Evolutionary conservation across 441 rosid genomes (phyloP), one percentile per base, ranked within the genome.

Genomic region (Aquilaria agallochum): DNA sequence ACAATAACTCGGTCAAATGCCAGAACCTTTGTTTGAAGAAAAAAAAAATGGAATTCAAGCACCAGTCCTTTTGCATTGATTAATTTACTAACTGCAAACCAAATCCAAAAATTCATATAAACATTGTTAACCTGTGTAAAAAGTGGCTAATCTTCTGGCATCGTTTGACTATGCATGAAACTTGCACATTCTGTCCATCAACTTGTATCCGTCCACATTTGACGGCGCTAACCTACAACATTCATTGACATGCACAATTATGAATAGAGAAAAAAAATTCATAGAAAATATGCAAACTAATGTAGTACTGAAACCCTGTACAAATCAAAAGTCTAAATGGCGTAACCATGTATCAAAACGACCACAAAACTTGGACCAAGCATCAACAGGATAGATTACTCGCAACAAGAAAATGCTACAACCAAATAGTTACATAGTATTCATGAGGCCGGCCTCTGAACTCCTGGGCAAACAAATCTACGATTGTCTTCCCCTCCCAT

Each of bases 141-240:
- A 91, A 95, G 59, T 95, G 97, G 72, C 92, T 91, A 59, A 91
- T 91, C 81, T 89, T 95, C 72, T 91, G 92, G 0, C 92, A 87
- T 0, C 89, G 67, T 74, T 65, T 91, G 20, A 92, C 96, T 32
- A 83, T 63, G 64, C 87, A 92, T 0, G 97, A 89, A 73, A 89
- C 87, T 0, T 87, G 85, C 59, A 91, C 94, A 70, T 56, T 72
- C 52, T 85, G 80, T 58, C 87, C 96, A 73, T 91, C 90, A 65
- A 92, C 96, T 80, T 71, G 90, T 49, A 95, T 86, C 71, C 97
- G 83, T 55, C 97, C 96, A 74, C 82, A 66, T 81, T 95, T 75
- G 13, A 91, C 96, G 6, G 95, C 97, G 76, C 75, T 73, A 68
- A 82, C 92, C 97, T 95, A 68, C 66, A 74, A 55, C 32, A 8